Conservation (phyloP, 768 basidiomycete genomes). For the Termitomyces sp. region DNA sequence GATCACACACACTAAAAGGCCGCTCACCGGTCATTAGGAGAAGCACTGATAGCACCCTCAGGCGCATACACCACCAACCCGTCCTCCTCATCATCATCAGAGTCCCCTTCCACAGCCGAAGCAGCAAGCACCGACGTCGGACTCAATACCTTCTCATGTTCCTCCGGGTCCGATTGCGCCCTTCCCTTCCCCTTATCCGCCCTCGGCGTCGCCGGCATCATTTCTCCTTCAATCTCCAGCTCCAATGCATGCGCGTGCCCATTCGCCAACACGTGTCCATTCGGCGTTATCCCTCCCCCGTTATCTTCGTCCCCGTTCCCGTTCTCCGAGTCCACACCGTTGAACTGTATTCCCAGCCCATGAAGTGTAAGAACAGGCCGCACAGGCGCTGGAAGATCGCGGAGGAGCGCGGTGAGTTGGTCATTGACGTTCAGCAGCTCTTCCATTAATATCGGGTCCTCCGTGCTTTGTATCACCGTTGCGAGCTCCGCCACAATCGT, state of each 20-base stretch:
- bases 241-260: slow-evolving; percentile 1
- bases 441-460: slow-evolving; percentile 56
- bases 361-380: slow-evolving; percentile 35
- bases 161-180: slow-evolving; percentile 63
- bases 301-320: neutral
- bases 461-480: slow-evolving; percentile 45
- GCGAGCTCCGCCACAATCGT: slow-evolving; percentile 48
- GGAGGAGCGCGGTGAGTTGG: slow-evolving; percentile 51
- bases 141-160: slow-evolving; percentile 65
- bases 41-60: slow-evolving; percentile 26
- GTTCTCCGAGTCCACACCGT: slow-evolving; percentile 10
- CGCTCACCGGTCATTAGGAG: slow-evolving; percentile 46
- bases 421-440: slow-evolving; percentile 73
- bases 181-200: slow-evolving; percentile 77
- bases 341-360: slow-evolving; percentile 38
- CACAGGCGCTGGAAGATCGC: slow-evolving; percentile 33
- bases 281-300: neutral
- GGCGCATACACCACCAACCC: slow-evolving; percentile 24
- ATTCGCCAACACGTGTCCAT: slow-evolving; percentile 6
- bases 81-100: slow-evolving; percentile 36
- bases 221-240: slow-evolving; percentile 22
- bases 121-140: slow-evolving; percentile 48
- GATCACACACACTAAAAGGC: neutral
- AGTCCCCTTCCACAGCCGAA: slow-evolving; percentile 37
- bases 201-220: slow-evolving; percentile 48